Conservation (phyloP, 2,329 filamentous ascomycete species). For the Plectosphaerella sp. region DNA sequence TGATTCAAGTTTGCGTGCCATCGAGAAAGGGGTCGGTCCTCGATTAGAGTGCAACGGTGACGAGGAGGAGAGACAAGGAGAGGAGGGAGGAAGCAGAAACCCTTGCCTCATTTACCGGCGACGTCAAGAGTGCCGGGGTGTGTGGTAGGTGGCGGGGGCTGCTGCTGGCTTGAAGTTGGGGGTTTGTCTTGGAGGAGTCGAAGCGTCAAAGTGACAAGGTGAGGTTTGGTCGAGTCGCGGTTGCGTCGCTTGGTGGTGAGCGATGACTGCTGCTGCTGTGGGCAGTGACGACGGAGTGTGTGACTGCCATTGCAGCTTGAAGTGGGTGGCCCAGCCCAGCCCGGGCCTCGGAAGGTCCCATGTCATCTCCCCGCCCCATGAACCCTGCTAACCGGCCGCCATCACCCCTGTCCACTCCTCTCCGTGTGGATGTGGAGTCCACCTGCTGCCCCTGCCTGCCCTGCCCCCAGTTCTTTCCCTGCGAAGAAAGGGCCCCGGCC, state of each 20-base stretch:
- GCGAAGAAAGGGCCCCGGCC: slow-evolving; percentile 1
- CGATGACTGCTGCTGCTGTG: too few relatives aligned
- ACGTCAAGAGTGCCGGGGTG: not conserved
- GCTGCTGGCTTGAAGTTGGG: not conserved
- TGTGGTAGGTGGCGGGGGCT: not conserved
- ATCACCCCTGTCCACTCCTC: not conserved
- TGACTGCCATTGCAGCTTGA: too few relatives aligned
- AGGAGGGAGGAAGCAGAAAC: not conserved
- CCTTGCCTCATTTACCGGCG: not conserved
- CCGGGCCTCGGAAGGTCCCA: not conserved
- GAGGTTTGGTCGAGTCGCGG: too few relatives aligned
- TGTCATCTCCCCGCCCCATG: not conserved
- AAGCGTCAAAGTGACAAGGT: too few relatives aligned
- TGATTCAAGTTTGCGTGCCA: too few relatives aligned
- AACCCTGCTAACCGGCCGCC: not conserved
- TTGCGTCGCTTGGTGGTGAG: too few relatives aligned
- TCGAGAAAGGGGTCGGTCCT: not conserved
- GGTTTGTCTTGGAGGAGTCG: not conserved
- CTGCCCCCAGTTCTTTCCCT: too few relatives aligned
- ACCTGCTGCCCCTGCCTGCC: not conserved
- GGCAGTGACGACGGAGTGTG: too few relatives aligned
- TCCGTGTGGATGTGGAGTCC: not conserved
- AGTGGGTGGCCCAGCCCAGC: not conserved
- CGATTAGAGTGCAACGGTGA: not conserved
- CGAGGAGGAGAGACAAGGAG: not conserved